Base-by-base conservation (phyloP, 306 rosid species). In the Neltuma alba region DNA sequence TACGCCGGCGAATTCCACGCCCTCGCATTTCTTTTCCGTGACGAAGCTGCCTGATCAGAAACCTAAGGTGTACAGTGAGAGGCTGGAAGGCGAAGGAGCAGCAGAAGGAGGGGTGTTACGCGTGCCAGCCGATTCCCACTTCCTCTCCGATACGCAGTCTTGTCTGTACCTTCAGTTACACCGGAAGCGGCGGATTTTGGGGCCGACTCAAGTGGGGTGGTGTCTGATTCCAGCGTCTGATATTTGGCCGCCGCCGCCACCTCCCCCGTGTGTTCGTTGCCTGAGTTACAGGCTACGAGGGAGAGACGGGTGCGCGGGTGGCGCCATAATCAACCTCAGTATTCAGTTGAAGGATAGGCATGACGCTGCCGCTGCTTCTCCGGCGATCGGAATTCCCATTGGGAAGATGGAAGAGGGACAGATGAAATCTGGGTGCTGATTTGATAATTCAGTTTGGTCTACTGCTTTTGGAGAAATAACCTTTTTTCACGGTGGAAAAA, bases 241-340 rank as follows among this genome's bases (percentile, higher is more conserved):
- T 80, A 77, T 91, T 28, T 84, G 84, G 62, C 40, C 79, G 63
- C 79, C 79, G 9, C 77, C 84, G 7, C 77, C 25, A 12, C 48
- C 85, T 38, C 60, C 72, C 0, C 76, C 86, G 9, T 72, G 86
- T 3, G 71, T 80, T 9, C 81, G 85, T 14, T 41, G 70, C 84
- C 61, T 91, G 73, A 91, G 91, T 78, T 89, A 89, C 86, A 89
- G 95, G 74, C 74, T 91, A 28, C 82, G 92, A 81, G 86, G 81
- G 2, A 82, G 73, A 73, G 92, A 87, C 87, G 91, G 95, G 66
- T 80, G 86, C 12, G 84, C 81, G 72, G 62, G 80, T 44, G 63
- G 60, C 2, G 78, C 83, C 44, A 76, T 85, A 71, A 69, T 91
- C 48, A 89, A 89, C 80, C 85, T 91, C 7, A 66, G 91, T 2